These are phyloP conservation scores for Baorangia bicolor DNA, from an alignment of 768 basidiomycete species.

Conservation along the genomic window DNA sequence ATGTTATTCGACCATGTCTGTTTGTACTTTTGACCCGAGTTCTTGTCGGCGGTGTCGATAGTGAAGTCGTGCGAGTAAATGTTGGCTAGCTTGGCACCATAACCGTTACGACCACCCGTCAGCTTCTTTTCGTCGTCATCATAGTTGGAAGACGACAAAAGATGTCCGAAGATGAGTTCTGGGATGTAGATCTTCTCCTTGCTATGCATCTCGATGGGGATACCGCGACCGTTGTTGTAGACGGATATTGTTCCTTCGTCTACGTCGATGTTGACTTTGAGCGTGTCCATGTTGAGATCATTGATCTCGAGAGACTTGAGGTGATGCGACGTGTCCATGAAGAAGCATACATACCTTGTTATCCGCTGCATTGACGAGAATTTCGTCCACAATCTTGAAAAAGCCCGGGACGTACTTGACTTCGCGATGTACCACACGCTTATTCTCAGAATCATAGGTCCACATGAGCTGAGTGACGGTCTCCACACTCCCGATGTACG, in stretches of 20 bases:
- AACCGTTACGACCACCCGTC: conserved; percentile 97
- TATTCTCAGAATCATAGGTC: conserved; percentile 84
- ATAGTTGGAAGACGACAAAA: conserved; percentile 94
- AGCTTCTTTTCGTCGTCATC: conserved; percentile 99
- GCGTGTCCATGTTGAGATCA: conserved; percentile 84
- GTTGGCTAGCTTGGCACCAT: conserved; percentile 96
- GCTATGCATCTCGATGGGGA: conserved; percentile 94
- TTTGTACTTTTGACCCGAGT: conserved; percentile 83
- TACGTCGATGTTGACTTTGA: conserved; percentile 85
- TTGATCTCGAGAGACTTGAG: conserved; percentile 63
- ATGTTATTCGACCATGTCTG: conserved; percentile 96
- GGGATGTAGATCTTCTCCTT: conserved; percentile 95
- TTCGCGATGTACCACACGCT: conserved; percentile 80
- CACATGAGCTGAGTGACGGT: conserved; percentile 85
- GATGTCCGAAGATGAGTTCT: conserved; percentile 94
- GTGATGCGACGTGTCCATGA: background rate
- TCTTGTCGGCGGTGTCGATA: conserved; percentile 92
- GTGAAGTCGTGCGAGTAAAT: conserved; percentile 97
- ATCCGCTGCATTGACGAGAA: conserved; percentile 97
- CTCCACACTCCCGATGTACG: conserved; percentile 97
- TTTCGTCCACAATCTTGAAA: conserved; percentile 99
- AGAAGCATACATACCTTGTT: conserved; percentile 74
- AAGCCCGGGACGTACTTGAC: conserved; percentile 95
- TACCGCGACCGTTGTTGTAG: conserved; percentile 93
- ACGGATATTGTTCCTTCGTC: conserved; percentile 87